These are phyloP conservation scores for Rhexocercosporidium sp. DNA, from an alignment of 2,329 filamentous ascomycete species.

Conservation along the genomic window DNA sequence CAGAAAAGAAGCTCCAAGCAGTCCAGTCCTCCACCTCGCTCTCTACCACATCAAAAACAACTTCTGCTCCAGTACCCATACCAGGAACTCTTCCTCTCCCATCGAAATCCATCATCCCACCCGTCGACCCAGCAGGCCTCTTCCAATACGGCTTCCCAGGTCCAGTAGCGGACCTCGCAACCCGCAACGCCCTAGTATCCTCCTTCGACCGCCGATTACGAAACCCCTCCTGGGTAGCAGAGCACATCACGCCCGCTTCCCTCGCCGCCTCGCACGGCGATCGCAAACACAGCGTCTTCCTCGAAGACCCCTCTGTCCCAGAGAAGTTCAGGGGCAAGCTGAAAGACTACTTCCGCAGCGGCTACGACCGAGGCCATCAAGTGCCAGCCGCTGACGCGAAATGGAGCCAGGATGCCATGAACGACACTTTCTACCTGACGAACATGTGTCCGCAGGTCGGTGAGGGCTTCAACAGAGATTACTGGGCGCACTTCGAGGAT, in stretches of 20 bases:
- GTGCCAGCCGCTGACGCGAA: slow-evolving; percentile 95
- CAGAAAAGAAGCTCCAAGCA: slow-evolving; percentile 49
- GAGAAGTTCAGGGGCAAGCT: slow-evolving; percentile 87
- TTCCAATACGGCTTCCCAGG: slow-evolving; percentile 93
- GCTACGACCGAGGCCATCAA: slow-evolving; percentile 96
- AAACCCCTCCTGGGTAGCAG: slow-evolving; percentile 93
- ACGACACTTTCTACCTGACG: slow-evolving; percentile 88
- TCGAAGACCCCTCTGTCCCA: slow-evolving; percentile 81
- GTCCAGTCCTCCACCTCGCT: slow-evolving; percentile 37
- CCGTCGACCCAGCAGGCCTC: slow-evolving; percentile 76
- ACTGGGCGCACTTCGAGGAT: slow-evolving; percentile 99
- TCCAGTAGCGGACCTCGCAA: slow-evolving; percentile 81
- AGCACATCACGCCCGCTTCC: slow-evolving; percentile 93
- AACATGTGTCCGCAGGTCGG: slow-evolving; percentile 99
- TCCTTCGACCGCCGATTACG: slow-evolving; percentile 88
- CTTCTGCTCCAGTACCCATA: slow-evolving; percentile 36
- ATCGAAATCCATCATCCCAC: slow-evolving; percentile 45
- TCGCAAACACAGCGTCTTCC: slow-evolving; percentile 81
- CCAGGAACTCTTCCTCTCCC: slow-evolving; percentile 38
- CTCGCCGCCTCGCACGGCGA: slow-evolving; percentile 77
- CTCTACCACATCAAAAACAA: slow-evolving; percentile 35
- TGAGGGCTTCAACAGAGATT: slow-evolving; percentile 97
- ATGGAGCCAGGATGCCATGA: slow-evolving; percentile 93
- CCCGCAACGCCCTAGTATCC: slow-evolving; percentile 78
- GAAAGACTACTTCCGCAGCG: slow-evolving; percentile 92